Base-by-base conservation (phyloP, 2,329 filamentous ascomycete species). In the Reticulascus tulasneorum region DNA sequence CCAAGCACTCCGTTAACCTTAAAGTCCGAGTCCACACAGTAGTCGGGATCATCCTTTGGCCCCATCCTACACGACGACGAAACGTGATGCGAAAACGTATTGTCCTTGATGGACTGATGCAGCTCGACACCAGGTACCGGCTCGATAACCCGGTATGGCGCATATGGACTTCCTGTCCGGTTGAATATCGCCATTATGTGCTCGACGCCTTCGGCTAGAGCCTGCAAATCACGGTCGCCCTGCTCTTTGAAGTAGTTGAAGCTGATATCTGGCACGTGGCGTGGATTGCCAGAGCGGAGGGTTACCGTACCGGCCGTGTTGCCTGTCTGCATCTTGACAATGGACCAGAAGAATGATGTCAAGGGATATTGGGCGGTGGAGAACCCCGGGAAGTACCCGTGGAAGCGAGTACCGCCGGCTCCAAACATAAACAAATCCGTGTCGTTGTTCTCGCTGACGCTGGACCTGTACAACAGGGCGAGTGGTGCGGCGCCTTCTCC, bases 201-300 rank as follows among this genome's bases (percentile, higher is more conserved):
- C 37, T 67, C 50, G 31, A 84, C 58, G 2, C 68, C 75, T 49
- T 84, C 78, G 21, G 65, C 62, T 11, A 79, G 46, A 1, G 77
- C 75, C 29, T 77, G 70, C 8, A 75, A 50, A 29, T 77, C 68
- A 21, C 66, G 60, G 0, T 57, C 58, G 15, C 73, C 73, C 0
- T 64, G 62, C 29, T 70, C 66, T n/a, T n/a, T n/a, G 59, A 76
- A 81, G 55, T 71, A 82, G 55, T 78, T 75, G 62, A 80, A 84
- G 32, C 64, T 63, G 46, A 86, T 82, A 6, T 72, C 55, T 0
- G 84, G 83, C 4, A 68, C 62, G 35, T 85, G 81, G 1, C 75
- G 72, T 1, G 83, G 82, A 50, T 86, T 73, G 0, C 71, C 59
- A 0, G 76, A 80, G 12, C 64, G 64, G 6, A 88, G 71, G 4